A percentile compares a stretch with the other conserved stretches of the same genome.
Evolutionary conservation across 768 basidiomycete genomes (phyloP).

Genomic region (Cantharellus cinnabarinus): DNA sequence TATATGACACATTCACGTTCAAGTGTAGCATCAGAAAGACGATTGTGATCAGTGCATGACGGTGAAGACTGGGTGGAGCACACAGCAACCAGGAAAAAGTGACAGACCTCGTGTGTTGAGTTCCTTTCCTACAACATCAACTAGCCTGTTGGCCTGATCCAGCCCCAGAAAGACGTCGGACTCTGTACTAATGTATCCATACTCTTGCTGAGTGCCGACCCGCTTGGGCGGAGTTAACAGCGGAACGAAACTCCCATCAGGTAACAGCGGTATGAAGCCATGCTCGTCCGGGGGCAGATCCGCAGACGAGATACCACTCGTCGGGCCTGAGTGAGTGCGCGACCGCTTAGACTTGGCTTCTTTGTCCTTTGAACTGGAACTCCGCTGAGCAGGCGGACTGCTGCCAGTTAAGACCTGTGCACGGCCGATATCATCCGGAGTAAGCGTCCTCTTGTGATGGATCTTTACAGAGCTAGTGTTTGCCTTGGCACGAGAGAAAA

Average conservation of each 20-base stretch:
- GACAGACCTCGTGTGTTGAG: slow-evolving; percentile 38
- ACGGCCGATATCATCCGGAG: background rate
- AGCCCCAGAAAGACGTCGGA: slow-evolving; percentile 60
- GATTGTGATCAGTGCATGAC: background rate
- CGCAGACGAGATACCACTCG: background rate
- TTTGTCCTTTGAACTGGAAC: background rate
- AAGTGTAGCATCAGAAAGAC: background rate
- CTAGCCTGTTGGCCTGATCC: slow-evolving; percentile 48
- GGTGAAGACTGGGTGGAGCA: background rate
- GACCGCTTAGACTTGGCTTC: background rate
- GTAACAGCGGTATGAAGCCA: background rate
- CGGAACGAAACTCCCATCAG: background rate
- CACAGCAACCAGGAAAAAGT: background rate
- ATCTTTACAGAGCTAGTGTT: background rate
- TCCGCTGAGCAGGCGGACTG: background rate
- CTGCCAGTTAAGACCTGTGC: background rate
- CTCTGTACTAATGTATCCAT: slow-evolving; percentile 56
- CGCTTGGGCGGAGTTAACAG: background rate
- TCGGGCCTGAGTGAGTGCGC: background rate
- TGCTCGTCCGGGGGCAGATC: background rate
- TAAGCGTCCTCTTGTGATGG: background rate
- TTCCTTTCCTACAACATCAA: slow-evolving; percentile 49
- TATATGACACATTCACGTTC: background rate
- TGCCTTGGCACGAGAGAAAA: background rate
- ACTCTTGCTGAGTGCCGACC: slow-evolving; percentile 17